A percentile compares a stretch with the other conserved stretches of the same genome.
Conservation (phyloP, 208 protist genomes). For the Sergeia podlipaevii region DNA sequence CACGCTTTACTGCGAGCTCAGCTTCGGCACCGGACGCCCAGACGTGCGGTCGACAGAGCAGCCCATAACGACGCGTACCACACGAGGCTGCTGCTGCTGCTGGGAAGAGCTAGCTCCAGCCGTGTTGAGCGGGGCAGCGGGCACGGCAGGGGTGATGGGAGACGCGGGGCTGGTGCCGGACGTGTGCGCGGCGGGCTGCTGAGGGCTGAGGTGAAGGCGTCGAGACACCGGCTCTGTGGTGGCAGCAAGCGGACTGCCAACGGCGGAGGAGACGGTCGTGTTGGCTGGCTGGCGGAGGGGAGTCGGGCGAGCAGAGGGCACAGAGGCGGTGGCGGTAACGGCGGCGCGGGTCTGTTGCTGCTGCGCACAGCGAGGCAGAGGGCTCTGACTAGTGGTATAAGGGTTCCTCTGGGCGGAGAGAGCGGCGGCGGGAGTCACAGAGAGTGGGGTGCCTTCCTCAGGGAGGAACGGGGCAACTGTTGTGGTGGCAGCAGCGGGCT, state of each 20-base stretch:
- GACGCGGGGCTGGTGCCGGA: neutral
- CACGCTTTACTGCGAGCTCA: constrained; percentile 2
- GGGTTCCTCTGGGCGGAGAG: too few relatives aligned
- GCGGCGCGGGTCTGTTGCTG: neutral
- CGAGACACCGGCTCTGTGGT: too few relatives aligned
- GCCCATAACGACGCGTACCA: constrained; percentile 36
- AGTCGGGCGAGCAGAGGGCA: neutral
- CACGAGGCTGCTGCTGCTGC: constrained; percentile 6
- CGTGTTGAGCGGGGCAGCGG: neutral
- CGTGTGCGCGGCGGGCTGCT: neutral
- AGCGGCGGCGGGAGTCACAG: too few relatives aligned
- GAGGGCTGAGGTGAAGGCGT: neutral
- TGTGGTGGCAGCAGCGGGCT: neutral
- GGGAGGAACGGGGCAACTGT: too few relatives aligned
- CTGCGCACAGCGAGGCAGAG: too few relatives aligned
- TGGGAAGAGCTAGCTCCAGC: neutral
- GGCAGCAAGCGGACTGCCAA: neutral
- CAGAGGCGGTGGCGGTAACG: neutral
- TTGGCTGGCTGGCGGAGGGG: neutral
- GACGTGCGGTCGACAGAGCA: constrained; percentile 43
- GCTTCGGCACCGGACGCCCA: constrained; percentile 27
- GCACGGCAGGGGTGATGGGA: neutral
- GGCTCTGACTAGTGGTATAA: too few relatives aligned
- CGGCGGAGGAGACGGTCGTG: neutral
- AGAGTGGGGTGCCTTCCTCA: too few relatives aligned